Evolutionary conservation across 139 green algal species (phyloP), one percentile per base, ranked within the genome.

Genomic region (Coelastrella sp.): DNA sequence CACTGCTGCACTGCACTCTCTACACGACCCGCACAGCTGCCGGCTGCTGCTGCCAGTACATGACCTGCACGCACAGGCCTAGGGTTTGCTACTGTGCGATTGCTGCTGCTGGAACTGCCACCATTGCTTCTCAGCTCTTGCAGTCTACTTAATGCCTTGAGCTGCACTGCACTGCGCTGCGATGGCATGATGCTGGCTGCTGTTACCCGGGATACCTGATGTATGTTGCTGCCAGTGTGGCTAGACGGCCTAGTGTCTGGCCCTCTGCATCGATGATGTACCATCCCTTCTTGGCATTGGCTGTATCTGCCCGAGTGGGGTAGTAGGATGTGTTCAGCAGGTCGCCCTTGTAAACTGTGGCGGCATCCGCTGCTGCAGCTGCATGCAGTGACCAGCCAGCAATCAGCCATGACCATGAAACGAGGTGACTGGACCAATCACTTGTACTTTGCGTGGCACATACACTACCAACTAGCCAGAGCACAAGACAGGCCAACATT

Each of bases 281-380:
- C 98, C 98, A 99, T 25, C 91, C 86, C 95, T 99, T 99, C 70
- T 91, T 93, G 8, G 94, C 89, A 70, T 96, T 96, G 11, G 92
- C 86, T 11, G 95, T 89, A 90, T 99, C 98, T 15, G 91, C 93
- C 11, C 85, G 91, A 25, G 96, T 99, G 35, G 98, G 98, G 93
- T 99, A 99, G 94, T 99, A 99, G 4, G 97, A 98, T 60, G 90
- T 95, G 95, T 99, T 99, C 92, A 97, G 96, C 58, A 95, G 87
- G 93, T 99, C 97, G 19, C 93, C 91, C 91, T 93, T 94, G 87
- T 86, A 92, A 70, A 73, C 61, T 73, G 87, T 58, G 19, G 78
- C 87, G 3, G n/a, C 85, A 24, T 60, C 87, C 17, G 87, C 63
- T 83, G 87, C 87, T 49, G 78, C 61, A 35, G 65, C 63, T 66